Conservation (phyloP, 208 protist species). For the Angomonas ambiguus region DNA sequence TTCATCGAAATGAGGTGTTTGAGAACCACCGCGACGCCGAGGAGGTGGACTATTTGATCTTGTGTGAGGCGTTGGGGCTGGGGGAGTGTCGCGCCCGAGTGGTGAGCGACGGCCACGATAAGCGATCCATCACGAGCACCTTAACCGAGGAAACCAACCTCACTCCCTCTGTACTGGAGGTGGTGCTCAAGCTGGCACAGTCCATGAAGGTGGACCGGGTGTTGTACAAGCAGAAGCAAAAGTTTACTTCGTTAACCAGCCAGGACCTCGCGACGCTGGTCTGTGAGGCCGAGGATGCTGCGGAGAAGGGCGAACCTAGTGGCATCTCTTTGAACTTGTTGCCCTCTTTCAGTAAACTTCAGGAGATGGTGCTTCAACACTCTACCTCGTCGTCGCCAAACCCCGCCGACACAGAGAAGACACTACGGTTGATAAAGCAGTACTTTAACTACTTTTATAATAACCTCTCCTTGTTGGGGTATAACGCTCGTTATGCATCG, state of each 20-base stretch:
- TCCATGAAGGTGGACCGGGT: slow-evolving; percentile 5
- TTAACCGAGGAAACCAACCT: neutral
- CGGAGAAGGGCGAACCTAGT: no score
- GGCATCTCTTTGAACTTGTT: neutral
- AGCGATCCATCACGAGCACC: neutral
- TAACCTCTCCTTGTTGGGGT: slow-evolving; percentile 72
- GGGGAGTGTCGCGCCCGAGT: slow-evolving; percentile 32
- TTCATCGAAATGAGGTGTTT: slow-evolving; percentile 36
- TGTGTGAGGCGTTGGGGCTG: slow-evolving; percentile 59
- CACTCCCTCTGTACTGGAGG: neutral
- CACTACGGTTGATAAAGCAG: slow-evolving; percentile 9
- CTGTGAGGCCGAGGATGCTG: neutral
- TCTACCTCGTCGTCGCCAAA: no score
- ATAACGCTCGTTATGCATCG: slow-evolving; percentile 66
- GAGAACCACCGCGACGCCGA: neutral
- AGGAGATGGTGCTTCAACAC: no score
- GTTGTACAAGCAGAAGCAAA: slow-evolving; percentile 9
- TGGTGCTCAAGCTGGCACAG: neutral
- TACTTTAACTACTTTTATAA: slow-evolving; percentile 40
- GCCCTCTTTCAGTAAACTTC: no score
- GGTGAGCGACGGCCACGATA: neutral
- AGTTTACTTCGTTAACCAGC: neutral
- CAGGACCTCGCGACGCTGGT: slow-evolving; percentile 10
- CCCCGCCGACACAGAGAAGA: slow-evolving; percentile 5
- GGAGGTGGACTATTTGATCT: slow-evolving; percentile 16